Percentiles rank a stretch among this genome's conserved stretches.
These are phyloP conservation scores for Brassica nigra DNA, from an alignment of 345 rosid species.

Conservation along the genomic window DNA sequence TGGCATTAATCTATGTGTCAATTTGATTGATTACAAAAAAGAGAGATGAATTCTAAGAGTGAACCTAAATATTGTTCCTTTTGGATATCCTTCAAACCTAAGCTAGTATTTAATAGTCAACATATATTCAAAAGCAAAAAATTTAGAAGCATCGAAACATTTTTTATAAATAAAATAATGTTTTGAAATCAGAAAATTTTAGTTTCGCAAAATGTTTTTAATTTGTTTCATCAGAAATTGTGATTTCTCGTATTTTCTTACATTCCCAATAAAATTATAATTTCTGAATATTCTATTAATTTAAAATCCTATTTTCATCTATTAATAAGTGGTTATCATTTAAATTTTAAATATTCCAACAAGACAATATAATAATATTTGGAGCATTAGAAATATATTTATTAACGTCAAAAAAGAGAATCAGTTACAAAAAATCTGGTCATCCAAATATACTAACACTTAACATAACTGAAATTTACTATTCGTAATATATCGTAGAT, in stretches of 20 bases:
- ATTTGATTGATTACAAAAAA: no score
- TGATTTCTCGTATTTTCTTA: not conserved
- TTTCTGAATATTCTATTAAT: not conserved
- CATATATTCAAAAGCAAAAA: not conserved
- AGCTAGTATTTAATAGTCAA: not conserved
- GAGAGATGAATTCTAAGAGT: no score
- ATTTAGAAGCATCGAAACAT: not conserved
- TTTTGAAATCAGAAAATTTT: not conserved
- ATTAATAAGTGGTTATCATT: not conserved
- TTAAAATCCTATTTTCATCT: not conserved
- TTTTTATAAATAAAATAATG: not conserved
- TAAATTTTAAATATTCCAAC: not conserved
- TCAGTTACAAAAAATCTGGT: not conserved
- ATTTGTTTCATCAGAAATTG: no score
- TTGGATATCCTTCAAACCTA: constrained; percentile 7
- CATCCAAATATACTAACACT: not conserved
- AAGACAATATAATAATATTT: not conserved
- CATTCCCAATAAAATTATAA: not conserved
- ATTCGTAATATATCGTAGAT: not conserved
- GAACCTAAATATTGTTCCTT: no score
- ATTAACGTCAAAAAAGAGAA: not conserved
- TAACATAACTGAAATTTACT: not conserved
- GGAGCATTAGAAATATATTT: not conserved
- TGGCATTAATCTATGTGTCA: no score
- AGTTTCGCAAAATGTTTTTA: not conserved